Percentiles rank a stretch among this genome's conserved stretches.
phyloP scores from a whole-genome alignment of 257 asterid species.

The Asclepias syriaca region DNA sequence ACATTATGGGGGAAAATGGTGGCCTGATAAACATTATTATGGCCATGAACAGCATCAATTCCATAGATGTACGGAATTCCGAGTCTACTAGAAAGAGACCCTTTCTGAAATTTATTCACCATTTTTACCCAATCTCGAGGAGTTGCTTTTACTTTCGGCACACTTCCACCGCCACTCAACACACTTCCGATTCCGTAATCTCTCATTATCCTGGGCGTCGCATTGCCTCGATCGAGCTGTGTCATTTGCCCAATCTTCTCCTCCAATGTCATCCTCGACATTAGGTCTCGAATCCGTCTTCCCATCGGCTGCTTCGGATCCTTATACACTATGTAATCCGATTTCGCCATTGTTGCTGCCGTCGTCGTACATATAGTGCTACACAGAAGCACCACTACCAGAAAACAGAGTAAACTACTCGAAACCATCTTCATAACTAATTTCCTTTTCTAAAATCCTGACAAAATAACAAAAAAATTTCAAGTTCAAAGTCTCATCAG shows the following conservation, averaged over 20 bases:
- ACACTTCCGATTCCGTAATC: constrained; percentile 29
- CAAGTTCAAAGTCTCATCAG: background rate
- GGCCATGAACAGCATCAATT: constrained; percentile 50
- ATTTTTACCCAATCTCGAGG: constrained; percentile 39
- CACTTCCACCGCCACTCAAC: constrained; percentile 41
- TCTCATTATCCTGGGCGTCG: constrained; percentile 24
- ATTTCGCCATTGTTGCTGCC: background rate
- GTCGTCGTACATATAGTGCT: background rate
- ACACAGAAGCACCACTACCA: constrained; percentile 18
- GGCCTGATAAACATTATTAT: constrained; percentile 38
- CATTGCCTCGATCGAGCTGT: constrained; percentile 25
- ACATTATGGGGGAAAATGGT: constrained; percentile 47
- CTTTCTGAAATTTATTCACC: constrained; percentile 40
- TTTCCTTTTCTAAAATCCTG: background rate
- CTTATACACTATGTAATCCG: constrained; percentile 22
- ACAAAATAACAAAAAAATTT: background rate
- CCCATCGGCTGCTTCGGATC: constrained; percentile 27
- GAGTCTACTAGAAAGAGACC: constrained; percentile 37
- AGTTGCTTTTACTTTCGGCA: constrained; percentile 22
- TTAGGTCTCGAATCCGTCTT: constrained; percentile 14
- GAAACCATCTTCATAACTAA: background rate
- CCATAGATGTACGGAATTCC: constrained; percentile 49
- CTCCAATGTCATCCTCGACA: constrained; percentile 28
- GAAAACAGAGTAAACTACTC: background rate
- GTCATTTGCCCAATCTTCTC: constrained; percentile 46